Conservation (phyloP, 2,329 filamentous ascomycete species). For the Penicillium sp. region DNA sequence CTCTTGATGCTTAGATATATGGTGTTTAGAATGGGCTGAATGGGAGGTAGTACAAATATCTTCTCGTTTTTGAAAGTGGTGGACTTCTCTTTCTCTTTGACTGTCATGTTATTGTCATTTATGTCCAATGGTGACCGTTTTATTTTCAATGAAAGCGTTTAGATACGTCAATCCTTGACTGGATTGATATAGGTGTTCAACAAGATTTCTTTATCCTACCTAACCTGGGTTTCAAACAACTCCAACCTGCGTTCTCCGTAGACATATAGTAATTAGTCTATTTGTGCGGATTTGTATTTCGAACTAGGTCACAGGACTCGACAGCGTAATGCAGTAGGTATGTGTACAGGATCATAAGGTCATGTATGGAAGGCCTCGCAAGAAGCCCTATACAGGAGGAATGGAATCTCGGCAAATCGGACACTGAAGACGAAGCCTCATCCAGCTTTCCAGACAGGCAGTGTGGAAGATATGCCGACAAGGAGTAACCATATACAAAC, state of each 20-base stretch:
- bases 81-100: constrained; percentile 2
- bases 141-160: constrained; percentile 25
- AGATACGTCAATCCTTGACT: constrained; percentile 18
- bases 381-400: constrained; percentile 63
- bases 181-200: constrained; percentile 23
- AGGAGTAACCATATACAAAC: constrained; percentile 94
- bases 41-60: constrained; percentile 11
- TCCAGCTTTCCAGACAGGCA: constrained; percentile 89
- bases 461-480: constrained; percentile 96
- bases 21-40: constrained; percentile 20
- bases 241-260: neutral
- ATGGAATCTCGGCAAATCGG: constrained; percentile 90
- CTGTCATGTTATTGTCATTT: constrained; percentile 8
- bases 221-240: neutral
- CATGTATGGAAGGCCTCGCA: constrained; percentile 1
- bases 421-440: constrained; percentile 87
- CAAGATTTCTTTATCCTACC: constrained; percentile 9
- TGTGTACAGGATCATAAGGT: constrained; percentile 4
- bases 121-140: constrained; percentile 15
- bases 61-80: constrained; percentile 1
- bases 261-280: neutral
- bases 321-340: neutral
- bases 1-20: constrained; percentile 57
- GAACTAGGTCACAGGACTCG: neutral
- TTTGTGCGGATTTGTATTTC: neutral